Percentiles rank a stretch among this genome's conserved stretches.
Conservation (phyloP, 805 yeast species). For the Ogataea pini region DNA sequence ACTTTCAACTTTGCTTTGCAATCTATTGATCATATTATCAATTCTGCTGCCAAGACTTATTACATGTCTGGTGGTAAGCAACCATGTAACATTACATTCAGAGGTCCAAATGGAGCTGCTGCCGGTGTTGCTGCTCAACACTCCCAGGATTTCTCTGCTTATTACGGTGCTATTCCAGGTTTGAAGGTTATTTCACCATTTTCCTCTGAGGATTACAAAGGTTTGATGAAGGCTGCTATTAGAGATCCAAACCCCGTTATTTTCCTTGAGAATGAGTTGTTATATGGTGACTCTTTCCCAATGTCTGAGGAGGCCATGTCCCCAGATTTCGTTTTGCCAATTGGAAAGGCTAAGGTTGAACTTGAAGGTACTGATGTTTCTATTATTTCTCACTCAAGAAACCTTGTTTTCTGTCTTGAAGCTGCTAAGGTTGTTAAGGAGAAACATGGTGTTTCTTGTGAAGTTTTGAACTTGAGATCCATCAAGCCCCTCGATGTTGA, state of each 20-base stretch:
- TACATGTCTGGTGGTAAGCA: slow-evolving; percentile 99
- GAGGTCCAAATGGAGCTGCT: slow-evolving; percentile 99
- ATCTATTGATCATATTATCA: slow-evolving; percentile 96
- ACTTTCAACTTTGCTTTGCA: slow-evolving; percentile 99
- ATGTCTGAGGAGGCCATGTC: slow-evolving; percentile 86
- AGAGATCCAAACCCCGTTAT: slow-evolving; percentile 99
- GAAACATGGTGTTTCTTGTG: slow-evolving; percentile 86
- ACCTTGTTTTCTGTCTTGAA: slow-evolving; percentile 79
- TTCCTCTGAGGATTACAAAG: slow-evolving; percentile 94
- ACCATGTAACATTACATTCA: slow-evolving; percentile 94
- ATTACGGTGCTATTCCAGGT: slow-evolving; percentile 99
- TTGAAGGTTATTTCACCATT: slow-evolving; percentile 94
- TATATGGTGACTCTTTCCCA: slow-evolving; percentile 90
- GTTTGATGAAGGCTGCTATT: slow-evolving; percentile 92
- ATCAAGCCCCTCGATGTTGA: slow-evolving; percentile 95
- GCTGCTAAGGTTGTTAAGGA: slow-evolving; percentile 87
- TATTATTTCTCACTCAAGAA: slow-evolving; percentile 88
- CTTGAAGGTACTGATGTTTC: slow-evolving; percentile 89
- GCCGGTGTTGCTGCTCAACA: slow-evolving; percentile 99
- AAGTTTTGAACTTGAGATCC: slow-evolving; percentile 92
- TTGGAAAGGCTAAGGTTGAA: slow-evolving; percentile 95
- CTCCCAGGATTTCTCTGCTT: slow-evolving; percentile 95
- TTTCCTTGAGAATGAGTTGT: slow-evolving; percentile 91
- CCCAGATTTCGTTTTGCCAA: slow-evolving; percentile 87
- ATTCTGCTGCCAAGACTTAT: slow-evolving; percentile 97